Conservation (phyloP, 176 grass and related monocot genomes). For the Musa acuminata region DNA sequence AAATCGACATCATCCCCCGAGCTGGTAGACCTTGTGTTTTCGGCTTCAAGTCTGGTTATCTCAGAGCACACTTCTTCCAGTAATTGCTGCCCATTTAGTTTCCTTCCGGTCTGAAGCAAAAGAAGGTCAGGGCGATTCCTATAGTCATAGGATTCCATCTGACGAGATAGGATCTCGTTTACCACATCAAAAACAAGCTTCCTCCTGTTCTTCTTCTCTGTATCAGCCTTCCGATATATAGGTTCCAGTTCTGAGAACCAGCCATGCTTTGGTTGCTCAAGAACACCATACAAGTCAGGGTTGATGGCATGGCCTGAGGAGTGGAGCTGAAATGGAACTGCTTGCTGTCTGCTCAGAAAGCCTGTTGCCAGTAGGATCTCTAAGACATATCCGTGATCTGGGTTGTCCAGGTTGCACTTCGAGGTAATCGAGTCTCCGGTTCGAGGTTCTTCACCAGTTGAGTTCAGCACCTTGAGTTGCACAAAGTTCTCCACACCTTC, state of each 20-base stretch:
- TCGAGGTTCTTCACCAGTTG: conserved; percentile 41
- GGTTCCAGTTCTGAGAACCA: neutral
- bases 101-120: conserved; percentile 34
- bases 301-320: conserved; percentile 51
- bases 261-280: conserved; percentile 62
- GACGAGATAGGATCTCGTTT: conserved; percentile 61
- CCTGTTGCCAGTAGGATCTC: conserved; percentile 81
- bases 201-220: conserved; percentile 48
- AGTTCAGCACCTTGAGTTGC: conserved; percentile 48
- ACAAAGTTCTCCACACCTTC: conserved; percentile 60
- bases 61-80: conserved; percentile 65
- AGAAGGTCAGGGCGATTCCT: conserved; percentile 10
- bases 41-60: conserved; percentile 37
- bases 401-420: conserved; percentile 22
- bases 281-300: conserved; percentile 67
- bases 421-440: conserved; percentile 15
- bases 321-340: conserved; percentile 24
- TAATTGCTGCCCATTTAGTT: conserved; percentile 38
- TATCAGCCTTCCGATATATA: neutral
- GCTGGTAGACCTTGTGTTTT: conserved; percentile 17
- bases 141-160: conserved; percentile 28
- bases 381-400: conserved; percentile 69
- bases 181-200: conserved; percentile 72
- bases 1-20: conserved; percentile 39
- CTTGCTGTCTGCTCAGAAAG: conserved; percentile 39